These are phyloP conservation scores for Salix exigua DNA, from an alignment of 345 rosid genomes.

Conservation along the genomic window DNA sequence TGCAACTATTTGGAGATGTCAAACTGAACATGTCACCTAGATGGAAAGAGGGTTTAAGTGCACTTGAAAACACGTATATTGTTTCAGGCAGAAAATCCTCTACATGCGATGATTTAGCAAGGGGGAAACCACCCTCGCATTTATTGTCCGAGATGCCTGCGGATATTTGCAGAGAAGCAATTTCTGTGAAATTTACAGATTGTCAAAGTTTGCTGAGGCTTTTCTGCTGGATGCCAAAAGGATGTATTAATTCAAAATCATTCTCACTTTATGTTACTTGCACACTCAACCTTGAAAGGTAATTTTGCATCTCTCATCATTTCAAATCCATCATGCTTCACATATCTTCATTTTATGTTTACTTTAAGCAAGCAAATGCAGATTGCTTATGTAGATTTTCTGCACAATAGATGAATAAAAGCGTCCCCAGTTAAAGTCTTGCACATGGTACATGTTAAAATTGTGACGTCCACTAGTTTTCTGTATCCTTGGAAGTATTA, in stretches of 20 bases:
- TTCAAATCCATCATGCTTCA: neutral
- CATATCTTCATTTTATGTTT: neutral
- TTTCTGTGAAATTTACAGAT: slow-evolving; percentile 35
- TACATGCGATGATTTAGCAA: slow-evolving; percentile 3
- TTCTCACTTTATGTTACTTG: slow-evolving; percentile 44
- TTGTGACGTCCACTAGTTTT: neutral
- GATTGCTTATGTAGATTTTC: neutral
- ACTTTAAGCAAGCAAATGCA: slow-evolving; percentile 5
- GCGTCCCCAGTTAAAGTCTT: neutral
- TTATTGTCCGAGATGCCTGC: slow-evolving; percentile 11
- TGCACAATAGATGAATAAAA: neutral
- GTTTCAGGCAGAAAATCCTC: slow-evolving; percentile 19
- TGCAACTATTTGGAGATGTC: slow-evolving; percentile 31
- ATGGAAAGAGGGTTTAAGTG: slow-evolving; percentile 55
- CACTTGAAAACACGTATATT: slow-evolving; percentile 41
- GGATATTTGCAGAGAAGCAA: slow-evolving; percentile 7
- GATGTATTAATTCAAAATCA: slow-evolving; percentile 51
- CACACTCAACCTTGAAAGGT: slow-evolving; percentile 79
- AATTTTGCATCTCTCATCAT: slow-evolving; percentile 14
- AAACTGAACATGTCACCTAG: slow-evolving; percentile 43
- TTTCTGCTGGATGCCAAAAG: slow-evolving; percentile 76
- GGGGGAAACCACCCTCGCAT: slow-evolving; percentile 17
- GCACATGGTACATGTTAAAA: neutral
- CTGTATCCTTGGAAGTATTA: neutral
- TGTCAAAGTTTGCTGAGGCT: slow-evolving; percentile 62